Evolutionary conservation across 106 monocot genomes (phyloP), one percentile per base, ranked within the genome.

Genomic region (Iris macrosiphon): DNA sequence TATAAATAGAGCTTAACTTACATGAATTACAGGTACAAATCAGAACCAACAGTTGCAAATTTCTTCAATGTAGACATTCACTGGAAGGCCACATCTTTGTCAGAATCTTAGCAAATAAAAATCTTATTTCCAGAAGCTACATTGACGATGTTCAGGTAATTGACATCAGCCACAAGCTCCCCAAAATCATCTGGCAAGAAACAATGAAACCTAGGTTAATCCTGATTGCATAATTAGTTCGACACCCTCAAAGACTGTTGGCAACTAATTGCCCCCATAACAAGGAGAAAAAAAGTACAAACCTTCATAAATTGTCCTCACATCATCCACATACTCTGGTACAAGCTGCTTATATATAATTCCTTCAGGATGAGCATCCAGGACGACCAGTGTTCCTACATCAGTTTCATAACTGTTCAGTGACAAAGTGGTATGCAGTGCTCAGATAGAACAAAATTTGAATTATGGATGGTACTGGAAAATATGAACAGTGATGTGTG

Each of bases 281-380:
- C 1, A 7, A 4, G 20, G 11, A 28, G 20, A 49, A 33, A 16
- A 17, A 47, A n/a, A n/a, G n/a, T 8, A 66, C 59, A 17, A 30
- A 98, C 96, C 90, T 98, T 98, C 96, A 60, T 98, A 98, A 49
- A 98, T 73, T 37, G 96, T 98, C 57, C 96, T 77, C 33, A 78
- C 90, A 49, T 64, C 23, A 25, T 87, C 72, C 15, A 87, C 86
- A 63, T 98, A 98, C 50, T 90, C 83, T 61, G 83, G 83, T 17
- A 98, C 77, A 11, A 98, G 72, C 27, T 77, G 60, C 41, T 87
- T 52, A 30, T 80, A 90, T 30, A 98, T 78, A 27, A 90, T 80
- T 29, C 96, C 96, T 21, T 70, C 80, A 4, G 86, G 83, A 68
- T 58, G 78, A 73, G 96, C 90, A 83, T 98, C 90, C 44, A 98